Evolutionary conservation across 345 rosid species (phyloP), one percentile per base, ranked within the genome.

Genomic region (Moringa oleifera): DNA sequence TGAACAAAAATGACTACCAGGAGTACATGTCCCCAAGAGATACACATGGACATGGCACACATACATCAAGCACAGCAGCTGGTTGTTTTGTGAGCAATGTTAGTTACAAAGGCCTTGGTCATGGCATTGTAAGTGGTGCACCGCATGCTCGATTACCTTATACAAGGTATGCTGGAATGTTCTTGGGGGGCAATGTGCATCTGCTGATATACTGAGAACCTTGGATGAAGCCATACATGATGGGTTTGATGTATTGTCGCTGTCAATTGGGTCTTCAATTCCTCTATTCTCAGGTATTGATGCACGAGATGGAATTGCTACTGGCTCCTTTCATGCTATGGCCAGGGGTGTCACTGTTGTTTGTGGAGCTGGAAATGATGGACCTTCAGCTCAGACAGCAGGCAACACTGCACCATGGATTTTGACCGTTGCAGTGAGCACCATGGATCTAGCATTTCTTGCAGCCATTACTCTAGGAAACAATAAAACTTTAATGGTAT

Each of bases 91-190:
- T 83, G 22, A 68, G 71, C 16, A 74, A 78, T 9, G 58, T 75
- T 20, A 77, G 76, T 20, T 77, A 74, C 52, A 73, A 76, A 1
- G 84, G 85, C 15, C 78, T 81, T 7, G 84, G 80, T 25, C 68
- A 71, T 0, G 85, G 85, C 5, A 75, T 18, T 23, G 7, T 67
- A 52, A 73, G 81, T 0, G 81, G 74, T 0, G 78, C 81, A n/a
- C 86, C 84, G 0, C 72, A 61, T 56, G 83, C 89, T 28, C 73
- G 77, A 2, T 51, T 84, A 18, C 84, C 84, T 6, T 74, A 23
- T 81, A 84, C 57, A 81, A 84, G 61, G 85, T 79, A 6, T 84
- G 89, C 66, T 81, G 89, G 89, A 55, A 53, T 57, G 65, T 58
- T 46, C 58, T 31, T 0, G 18, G 0, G 11, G 64, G 51, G 41